A percentile compares a stretch with the other conserved stretches of the same genome.
Evolutionary conservation across 805 yeast genomes (phyloP).

Genomic region (Myxozyma melibiosi): DNA sequence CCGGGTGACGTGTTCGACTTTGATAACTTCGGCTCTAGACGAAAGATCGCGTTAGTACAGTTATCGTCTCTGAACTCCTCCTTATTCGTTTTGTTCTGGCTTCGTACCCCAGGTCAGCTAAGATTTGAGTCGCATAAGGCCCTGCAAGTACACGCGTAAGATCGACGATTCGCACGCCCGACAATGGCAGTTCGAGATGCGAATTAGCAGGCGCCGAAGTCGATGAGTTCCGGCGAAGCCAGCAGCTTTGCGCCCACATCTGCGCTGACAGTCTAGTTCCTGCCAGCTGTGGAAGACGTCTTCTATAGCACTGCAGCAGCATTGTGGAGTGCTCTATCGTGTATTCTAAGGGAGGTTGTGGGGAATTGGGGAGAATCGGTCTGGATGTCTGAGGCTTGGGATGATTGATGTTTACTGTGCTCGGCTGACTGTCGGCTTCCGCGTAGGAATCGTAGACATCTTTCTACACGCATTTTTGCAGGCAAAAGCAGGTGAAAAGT

Average conservation of each 20-base stretch:
- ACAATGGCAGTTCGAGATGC: conserved; percentile 38
- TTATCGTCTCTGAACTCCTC: too few species aligned
- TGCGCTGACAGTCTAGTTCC: not conserved
- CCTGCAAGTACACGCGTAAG: conserved; percentile 49
- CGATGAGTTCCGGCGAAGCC: not conserved
- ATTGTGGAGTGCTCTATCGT: too few species aligned
- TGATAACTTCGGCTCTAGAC: conserved; percentile 46
- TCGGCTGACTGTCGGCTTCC: too few species aligned
- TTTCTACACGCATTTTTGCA: too few species aligned
- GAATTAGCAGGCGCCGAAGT: conserved; percentile 5
- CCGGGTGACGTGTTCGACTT: conserved; percentile 47
- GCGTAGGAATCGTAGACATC: too few species aligned
- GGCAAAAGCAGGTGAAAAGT: too few species aligned
- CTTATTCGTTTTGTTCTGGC: too few species aligned
- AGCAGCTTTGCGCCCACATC: not conserved
- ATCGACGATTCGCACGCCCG: conserved; percentile 44
- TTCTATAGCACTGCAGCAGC: not conserved
- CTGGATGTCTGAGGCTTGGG: not conserved
- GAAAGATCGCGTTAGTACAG: not conserved
- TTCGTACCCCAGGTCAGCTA: conserved; percentile 46
- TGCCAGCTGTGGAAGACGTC: not conserved
- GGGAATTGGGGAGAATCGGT: not conserved
- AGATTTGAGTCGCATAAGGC: conserved; percentile 46
- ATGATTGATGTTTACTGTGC: too few species aligned
- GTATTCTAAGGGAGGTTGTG: too few species aligned